phyloP scores from a whole-genome alignment of 257 asterid genomes.

The Ligustrum vulgare region DNA sequence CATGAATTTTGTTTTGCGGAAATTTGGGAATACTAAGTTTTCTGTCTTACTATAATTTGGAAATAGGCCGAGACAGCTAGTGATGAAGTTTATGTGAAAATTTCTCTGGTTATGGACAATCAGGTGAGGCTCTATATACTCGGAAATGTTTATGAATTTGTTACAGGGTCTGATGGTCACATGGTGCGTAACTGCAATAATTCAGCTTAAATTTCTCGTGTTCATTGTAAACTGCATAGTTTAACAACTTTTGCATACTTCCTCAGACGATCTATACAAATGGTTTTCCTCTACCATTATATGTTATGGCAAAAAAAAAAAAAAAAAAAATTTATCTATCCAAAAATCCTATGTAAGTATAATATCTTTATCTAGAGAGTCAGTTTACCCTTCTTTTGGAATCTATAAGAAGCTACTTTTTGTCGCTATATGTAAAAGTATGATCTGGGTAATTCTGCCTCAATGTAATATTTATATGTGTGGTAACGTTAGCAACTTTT shows the following conservation, averaged over 20 bases:
- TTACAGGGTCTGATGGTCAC: slow-evolving; percentile 10
- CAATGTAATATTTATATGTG: slow-evolving; percentile 5
- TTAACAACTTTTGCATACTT: neutral
- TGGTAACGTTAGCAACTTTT: slow-evolving; percentile 5
- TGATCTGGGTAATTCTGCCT: slow-evolving; percentile 13
- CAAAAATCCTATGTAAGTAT: neutral
- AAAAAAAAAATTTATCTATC: no score
- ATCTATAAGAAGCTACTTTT: slow-evolving; percentile 20
- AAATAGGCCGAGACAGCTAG: slow-evolving; percentile 75
- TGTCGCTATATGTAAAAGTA: slow-evolving; percentile 17
- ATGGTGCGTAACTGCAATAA: slow-evolving; percentile 2
- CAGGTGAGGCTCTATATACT: slow-evolving; percentile 45
- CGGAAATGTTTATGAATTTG: neutral
- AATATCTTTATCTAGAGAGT: slow-evolving; percentile 2
- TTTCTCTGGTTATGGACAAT: slow-evolving; percentile 75
- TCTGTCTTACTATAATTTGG: neutral
- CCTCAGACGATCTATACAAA: slow-evolving; percentile 10
- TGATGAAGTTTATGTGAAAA: slow-evolving; percentile 92
- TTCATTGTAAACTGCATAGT: slow-evolving; percentile 15
- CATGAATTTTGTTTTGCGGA: neutral
- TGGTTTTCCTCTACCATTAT: neutral
- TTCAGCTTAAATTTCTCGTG: neutral
- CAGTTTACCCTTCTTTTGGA: slow-evolving; percentile 4
- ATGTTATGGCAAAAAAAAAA: neutral
- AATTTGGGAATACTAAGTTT: slow-evolving; percentile 10